A percentile compares a stretch with the other conserved stretches of the same genome.
Evolutionary conservation across 805 yeast species (phyloP).

Genomic region (Teunomyces aglyptinius): DNA sequence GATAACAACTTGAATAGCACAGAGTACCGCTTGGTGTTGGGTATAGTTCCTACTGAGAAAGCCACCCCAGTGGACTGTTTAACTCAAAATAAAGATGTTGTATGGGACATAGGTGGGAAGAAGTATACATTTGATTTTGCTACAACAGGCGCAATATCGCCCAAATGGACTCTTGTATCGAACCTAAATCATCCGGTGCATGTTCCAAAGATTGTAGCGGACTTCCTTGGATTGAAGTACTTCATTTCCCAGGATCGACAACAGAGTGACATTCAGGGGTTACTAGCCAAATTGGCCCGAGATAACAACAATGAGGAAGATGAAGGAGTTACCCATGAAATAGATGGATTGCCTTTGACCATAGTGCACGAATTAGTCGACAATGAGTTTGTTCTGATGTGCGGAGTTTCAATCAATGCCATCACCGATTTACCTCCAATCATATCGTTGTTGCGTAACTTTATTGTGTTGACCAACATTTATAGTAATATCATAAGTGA

Average conservation of each 20-base stretch:
- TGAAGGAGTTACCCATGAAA: constrained; percentile 2
- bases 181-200: constrained; percentile 23
- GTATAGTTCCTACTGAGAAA: constrained; percentile 14
- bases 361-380: neutral
- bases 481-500: constrained; percentile 2
- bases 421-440: constrained; percentile 23
- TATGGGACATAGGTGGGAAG: constrained; percentile 20
- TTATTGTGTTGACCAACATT: constrained; percentile 25
- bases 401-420: constrained; percentile 19
- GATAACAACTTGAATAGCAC: constrained; percentile 14
- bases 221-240: constrained; percentile 26
- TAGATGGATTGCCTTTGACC: neutral
- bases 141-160: constrained; percentile 7
- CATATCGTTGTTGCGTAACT: constrained; percentile 32
- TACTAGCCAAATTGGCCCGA: constrained; percentile 8
- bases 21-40: constrained; percentile 20
- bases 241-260: neutral
- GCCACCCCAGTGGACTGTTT: constrained; percentile 18
- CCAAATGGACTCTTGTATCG: constrained; percentile 27
- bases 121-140: constrained; percentile 19
- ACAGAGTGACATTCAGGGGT: constrained; percentile 1
- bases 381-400: constrained; percentile 19
- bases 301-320: constrained; percentile 2
- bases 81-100: constrained; percentile 14
- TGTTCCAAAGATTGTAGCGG: constrained; percentile 28